Evolutionary conservation across 352 stramenopile genomes (phyloP).

Genomic region (Phytophthora aleatoria): DNA sequence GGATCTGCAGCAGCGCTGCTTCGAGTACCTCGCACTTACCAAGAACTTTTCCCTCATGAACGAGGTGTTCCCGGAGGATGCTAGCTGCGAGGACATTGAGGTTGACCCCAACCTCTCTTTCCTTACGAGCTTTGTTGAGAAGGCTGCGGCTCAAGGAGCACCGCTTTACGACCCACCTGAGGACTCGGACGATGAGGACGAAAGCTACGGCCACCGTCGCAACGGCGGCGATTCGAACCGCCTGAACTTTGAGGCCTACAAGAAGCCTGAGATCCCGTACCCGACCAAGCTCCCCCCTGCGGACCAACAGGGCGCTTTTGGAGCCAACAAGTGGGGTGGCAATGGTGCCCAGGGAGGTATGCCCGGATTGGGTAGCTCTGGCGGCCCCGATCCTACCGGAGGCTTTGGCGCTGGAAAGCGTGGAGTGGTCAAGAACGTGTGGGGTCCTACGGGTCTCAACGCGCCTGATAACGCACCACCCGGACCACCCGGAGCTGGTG

Average conservation of each 20-base stretch:
- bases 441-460: constrained; percentile 82
- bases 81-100: constrained; percentile 94
- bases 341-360: constrained; percentile 39
- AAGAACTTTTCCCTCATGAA: constrained; percentile 92
- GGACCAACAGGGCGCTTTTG: constrained; percentile 54
- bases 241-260: constrained; percentile 90
- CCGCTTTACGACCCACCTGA: constrained; percentile 94
- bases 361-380: constrained; percentile 31
- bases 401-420: constrained; percentile 55
- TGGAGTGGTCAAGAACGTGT: constrained; percentile 83
- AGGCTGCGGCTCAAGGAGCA: constrained; percentile 92
- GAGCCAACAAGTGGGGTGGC: constrained; percentile 66
- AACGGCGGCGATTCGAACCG: constrained; percentile 56
- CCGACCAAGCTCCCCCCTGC: constrained; percentile 70
- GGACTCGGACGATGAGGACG: constrained; percentile 95
- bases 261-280: constrained; percentile 91
- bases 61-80: constrained; percentile 96
- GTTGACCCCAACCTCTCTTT: constrained; percentile 97
- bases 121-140: constrained; percentile 94
- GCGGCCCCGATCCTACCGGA: constrained; percentile 40
- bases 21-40: constrained; percentile 97
- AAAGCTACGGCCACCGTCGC: constrained; percentile 76
- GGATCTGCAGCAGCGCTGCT: constrained; percentile 98
- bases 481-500: constrained; percentile 21
- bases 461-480: constrained; percentile 44